phyloP scores from a whole-genome alignment of 768 basidiomycete species.

The Lanmaoa rubissima region DNA sequence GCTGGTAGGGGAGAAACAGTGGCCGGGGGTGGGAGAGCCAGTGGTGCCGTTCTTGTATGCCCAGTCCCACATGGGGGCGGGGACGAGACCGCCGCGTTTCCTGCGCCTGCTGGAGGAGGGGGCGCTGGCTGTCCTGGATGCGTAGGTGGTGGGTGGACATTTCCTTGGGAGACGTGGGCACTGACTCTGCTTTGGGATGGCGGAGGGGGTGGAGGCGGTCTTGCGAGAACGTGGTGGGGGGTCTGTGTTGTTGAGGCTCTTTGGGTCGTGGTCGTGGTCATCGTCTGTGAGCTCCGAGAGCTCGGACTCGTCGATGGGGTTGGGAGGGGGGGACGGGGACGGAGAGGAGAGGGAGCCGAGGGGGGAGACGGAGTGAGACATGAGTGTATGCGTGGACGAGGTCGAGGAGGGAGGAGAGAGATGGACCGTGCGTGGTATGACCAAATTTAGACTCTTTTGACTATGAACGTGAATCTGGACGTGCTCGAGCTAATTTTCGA shows the following conservation, averaged over 20 bases:
- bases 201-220: background rate
- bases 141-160: background rate
- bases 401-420: slow-evolving; percentile 7
- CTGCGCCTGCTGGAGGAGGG: slow-evolving; percentile 35
- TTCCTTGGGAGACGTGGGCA: slow-evolving; percentile 7
- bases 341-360: slow-evolving; percentile 67
- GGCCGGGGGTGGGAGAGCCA: slow-evolving; percentile 17
- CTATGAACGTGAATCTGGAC: slow-evolving; percentile 66
- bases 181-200: slow-evolving; percentile 10
- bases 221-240: too few relatives aligned
- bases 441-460: too few relatives aligned
- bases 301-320: slow-evolving; percentile 57
- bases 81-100: slow-evolving; percentile 68
- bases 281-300: slow-evolving; percentile 84
- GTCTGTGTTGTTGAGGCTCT: slow-evolving; percentile 30
- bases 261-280: slow-evolving; percentile 65
- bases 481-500: slow-evolving; percentile 68
- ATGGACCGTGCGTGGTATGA: slow-evolving; percentile 21
- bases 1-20: slow-evolving; percentile 3
- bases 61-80: slow-evolving; percentile 87
- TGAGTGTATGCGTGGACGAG: too few relatives aligned
- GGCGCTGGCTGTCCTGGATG: slow-evolving; percentile 1
- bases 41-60: slow-evolving; percentile 48
- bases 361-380: slow-evolving; percentile 34
- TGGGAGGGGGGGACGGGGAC: slow-evolving; percentile 55